phyloP scores from a whole-genome alignment of 2,329 filamentous ascomycete genomes.

The Hypoxylon sp. region DNA sequence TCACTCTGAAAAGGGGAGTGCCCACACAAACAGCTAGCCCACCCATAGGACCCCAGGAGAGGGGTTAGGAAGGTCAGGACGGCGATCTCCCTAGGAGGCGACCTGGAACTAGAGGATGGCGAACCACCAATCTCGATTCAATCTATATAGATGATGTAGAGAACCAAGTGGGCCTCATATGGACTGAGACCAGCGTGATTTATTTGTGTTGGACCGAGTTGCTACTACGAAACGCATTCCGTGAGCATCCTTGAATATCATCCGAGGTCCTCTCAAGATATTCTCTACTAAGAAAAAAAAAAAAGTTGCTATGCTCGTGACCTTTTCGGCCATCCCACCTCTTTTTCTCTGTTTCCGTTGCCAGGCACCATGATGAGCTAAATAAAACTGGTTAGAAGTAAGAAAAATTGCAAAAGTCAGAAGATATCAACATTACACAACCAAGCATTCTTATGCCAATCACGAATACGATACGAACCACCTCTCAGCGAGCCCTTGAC shows the following conservation, averaged over 20 bases:
- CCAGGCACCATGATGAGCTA: not conserved
- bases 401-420: not conserved
- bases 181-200: conserved; percentile 44
- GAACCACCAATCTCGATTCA: conserved; percentile 47
- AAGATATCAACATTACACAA: conserved; percentile 6
- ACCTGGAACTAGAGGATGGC: conserved; percentile 41
- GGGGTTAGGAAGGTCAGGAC: conserved; percentile 16
- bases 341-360: not conserved
- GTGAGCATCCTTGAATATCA: conserved; percentile 19
- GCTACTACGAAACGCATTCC: conserved; percentile 19
- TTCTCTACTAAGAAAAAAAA: not conserved
- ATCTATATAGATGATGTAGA: conserved; percentile 46
- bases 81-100: conserved; percentile 33
- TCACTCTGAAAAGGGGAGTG: conserved; percentile 40
- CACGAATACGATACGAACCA: conserved; percentile 4
- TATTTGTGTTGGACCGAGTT: conserved; percentile 28
- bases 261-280: not conserved
- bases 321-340: not conserved
- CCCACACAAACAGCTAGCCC: conserved; percentile 40
- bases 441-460: conserved; percentile 1
- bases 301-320: not conserved
- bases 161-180: conserved; percentile 37
- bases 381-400: not conserved
- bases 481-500: conserved; percentile 9
- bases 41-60: conserved; percentile 23